Conservation (phyloP, 192 early-diverging fungal species). For the Spizellomyces punctatus region DNA sequence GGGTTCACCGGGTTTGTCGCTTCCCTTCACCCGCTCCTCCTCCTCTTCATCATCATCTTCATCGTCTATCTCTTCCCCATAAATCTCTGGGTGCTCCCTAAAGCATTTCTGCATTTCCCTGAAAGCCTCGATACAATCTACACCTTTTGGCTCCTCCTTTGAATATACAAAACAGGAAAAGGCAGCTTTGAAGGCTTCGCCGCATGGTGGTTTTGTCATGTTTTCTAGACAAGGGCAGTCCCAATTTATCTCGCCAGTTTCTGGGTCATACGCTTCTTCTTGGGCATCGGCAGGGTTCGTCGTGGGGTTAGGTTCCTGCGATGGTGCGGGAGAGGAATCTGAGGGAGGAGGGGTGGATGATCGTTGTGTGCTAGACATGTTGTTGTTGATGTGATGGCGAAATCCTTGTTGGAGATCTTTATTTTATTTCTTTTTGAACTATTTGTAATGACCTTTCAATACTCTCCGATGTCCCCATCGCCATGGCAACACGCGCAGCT, state of each 20-base stretch:
- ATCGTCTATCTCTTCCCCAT: constrained; percentile 74
- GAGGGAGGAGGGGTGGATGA: no score
- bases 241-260: constrained; percentile 86
- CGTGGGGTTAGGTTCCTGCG: background rate
- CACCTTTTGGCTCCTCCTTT: constrained; percentile 92
- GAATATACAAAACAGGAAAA: constrained; percentile 98
- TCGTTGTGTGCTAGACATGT: no score
- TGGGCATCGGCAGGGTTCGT: constrained; percentile 14
- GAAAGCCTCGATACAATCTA: constrained; percentile 93
- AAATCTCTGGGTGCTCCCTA: constrained; percentile 86
- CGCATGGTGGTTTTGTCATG: constrained; percentile 97
- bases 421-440: no score
- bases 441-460: no score
- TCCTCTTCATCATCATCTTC: constrained; percentile 65
- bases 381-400: no score
- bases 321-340: no score
- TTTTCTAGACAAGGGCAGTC: constrained; percentile 93
- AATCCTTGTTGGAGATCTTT: no score
- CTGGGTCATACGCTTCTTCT: constrained; percentile 49
- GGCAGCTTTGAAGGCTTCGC: constrained; percentile 92
- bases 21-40: constrained; percentile 42
- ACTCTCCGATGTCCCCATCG: no score
- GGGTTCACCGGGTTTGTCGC: constrained; percentile 12
- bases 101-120: constrained; percentile 91
- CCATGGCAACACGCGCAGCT: no score